Percentiles rank a stretch among this genome's conserved stretches.
phyloP scores from a whole-genome alignment of 306 rosid species.

The Prunus mira region DNA sequence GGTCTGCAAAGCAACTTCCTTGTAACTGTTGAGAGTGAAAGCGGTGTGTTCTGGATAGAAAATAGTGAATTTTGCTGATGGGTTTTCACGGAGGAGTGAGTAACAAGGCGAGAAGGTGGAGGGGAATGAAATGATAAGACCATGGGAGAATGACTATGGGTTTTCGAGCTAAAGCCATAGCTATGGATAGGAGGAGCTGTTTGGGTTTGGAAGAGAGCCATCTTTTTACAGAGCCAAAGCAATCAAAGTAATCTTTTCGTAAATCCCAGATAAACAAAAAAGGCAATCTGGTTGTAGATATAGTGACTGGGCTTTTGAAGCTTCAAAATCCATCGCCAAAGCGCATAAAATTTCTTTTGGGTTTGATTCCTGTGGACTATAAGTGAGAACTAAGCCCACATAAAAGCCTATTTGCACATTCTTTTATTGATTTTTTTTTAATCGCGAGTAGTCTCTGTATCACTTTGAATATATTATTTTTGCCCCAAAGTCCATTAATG shows the following conservation, averaged over 20 bases:
- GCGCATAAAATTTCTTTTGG: background rate
- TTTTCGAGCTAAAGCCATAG: background rate
- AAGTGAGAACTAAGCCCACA: background rate
- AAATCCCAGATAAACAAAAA: background rate
- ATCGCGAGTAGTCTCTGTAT: too few relatives aligned
- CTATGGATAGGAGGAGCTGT: slow-evolving; percentile 16
- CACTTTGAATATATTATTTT: too few relatives aligned
- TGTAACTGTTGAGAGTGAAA: slow-evolving; percentile 49
- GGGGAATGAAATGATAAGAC: slow-evolving; percentile 21
- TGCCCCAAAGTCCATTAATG: too few relatives aligned
- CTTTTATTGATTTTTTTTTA: too few relatives aligned
- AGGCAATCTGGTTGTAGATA: background rate
- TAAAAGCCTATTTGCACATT: background rate
- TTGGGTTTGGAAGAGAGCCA: slow-evolving; percentile 49
- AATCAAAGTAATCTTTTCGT: background rate
- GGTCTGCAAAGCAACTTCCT: slow-evolving; percentile 64
- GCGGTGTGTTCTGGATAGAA: slow-evolving; percentile 25
- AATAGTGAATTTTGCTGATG: slow-evolving; percentile 50
- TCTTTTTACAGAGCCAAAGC: slow-evolving; percentile 2
- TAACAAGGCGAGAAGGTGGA: slow-evolving; percentile 27
- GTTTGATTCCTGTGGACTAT: background rate
- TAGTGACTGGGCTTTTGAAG: background rate
- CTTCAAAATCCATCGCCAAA: too few relatives aligned
- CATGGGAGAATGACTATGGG: slow-evolving; percentile 26
- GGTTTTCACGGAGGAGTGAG: slow-evolving; percentile 32